Evolutionary conservation across 257 asterid species (phyloP), one percentile per base, ranked within the genome.

Genomic region (Nicotiana tomentosiformis): DNA sequence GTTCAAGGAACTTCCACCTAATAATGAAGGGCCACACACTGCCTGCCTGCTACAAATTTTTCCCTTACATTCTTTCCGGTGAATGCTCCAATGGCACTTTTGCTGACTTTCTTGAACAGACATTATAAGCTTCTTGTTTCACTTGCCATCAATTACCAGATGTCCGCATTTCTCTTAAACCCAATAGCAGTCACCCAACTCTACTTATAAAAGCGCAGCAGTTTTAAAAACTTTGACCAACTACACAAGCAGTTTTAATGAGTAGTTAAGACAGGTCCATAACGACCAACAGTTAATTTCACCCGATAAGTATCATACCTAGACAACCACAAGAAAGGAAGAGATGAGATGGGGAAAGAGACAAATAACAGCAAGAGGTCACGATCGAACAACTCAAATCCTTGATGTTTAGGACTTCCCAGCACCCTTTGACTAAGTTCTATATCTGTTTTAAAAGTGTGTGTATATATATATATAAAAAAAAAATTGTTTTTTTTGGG

Each of bases 301-400:
- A 46, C 61, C 60, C 26, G 14, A 20, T 43, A 72, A 46, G 39
- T 46, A 46, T 46, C 60, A 72, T 46, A 46, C 78, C 78, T 20
- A 20, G n/a, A 70, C 78, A 43, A 70, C 35, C 7, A 43, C 78
- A 43, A n/a, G 78, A 70, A 57, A 70, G 78, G 58, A 70, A 72
- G 78, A 26, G 61, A 72, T 11, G 15, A 72, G 37, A 72, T 72
- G 37, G 78, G 37, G 26, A 46, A 35, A 58, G 51, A 46, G 61
- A 72, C 61, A 12, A 72, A 46, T 20, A 46, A 72, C 60, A 72
- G 37, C 39, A 72, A 20, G 78, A 69, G 57, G 32, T 43, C 10
- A 8, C 51, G 51, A 43, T 43, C 51, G 51, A 8, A 43, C 11
- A 43, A 43, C 51, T 43, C 11, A 43, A 43, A 43, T 43, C 51